Base-by-base conservation (phyloP, 2,329 filamentous ascomycete species). In the Calonectria multiphialidica region DNA sequence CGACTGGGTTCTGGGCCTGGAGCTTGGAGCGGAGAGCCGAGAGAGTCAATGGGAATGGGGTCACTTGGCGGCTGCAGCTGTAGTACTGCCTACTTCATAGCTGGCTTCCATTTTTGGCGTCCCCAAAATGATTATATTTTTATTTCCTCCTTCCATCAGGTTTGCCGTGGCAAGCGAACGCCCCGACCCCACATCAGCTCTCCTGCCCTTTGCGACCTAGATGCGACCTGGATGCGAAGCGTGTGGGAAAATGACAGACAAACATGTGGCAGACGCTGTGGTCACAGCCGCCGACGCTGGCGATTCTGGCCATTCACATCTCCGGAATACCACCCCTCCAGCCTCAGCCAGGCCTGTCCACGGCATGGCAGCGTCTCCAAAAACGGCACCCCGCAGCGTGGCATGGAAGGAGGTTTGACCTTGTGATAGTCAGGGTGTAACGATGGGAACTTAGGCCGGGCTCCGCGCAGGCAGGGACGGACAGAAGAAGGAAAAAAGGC, bases 351-450 rank as follows among this genome's bases (percentile, higher is more conserved):
- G n/a, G 57, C 28, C 28, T 25, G 53, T 18, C 21, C 21, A 42
- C 35, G 53, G 33, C 53, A 21, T 40, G 53, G 53, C 21, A 62
- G 40, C 16, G 37, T 61, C 57, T 45, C 57, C 57, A 33, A 62
- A 62, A 44, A 45, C 57, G 57, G 57, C 57, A 62, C 40, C 57
- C 57, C 57, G 57, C 57, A 62, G 55, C 21, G 42, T 44, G 25
- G 25, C 57, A 62, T 42, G 57, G 40, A 28, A 44, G 57, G 57
- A 62, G 37, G 13, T 18, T 44, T 62, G 57, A 45, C 57, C 57
- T 45, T 72, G 64, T 76, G 72, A 69, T 62, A 50, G 28, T 70
- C 44, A 35, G 62, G 40, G 37, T 62, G 40, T 16, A 45, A 45
- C 57, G 45, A 66, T 65, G 64, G 66, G 25, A 68, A 47, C 62